phyloP scores from a whole-genome alignment of 73 alveolate species.

The Stentor coeruleus region DNA sequence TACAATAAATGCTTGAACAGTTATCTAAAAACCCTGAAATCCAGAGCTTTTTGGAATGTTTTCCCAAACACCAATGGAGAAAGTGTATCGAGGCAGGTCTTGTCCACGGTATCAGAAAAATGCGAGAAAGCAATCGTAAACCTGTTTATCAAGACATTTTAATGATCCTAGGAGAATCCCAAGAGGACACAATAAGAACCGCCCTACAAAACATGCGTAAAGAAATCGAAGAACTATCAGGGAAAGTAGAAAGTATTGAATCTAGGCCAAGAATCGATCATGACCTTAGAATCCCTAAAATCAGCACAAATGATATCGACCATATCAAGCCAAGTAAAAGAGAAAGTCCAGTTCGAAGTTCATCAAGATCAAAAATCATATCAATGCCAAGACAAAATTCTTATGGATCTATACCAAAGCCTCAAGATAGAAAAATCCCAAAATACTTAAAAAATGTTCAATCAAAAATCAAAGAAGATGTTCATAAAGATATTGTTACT shows the following conservation, averaged over 20 bases:
- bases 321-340: constrained; percentile 4
- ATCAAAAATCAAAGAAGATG: neutral
- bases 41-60: neutral
- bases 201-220: constrained; percentile 17
- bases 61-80: constrained; percentile 24
- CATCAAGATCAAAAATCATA: neutral
- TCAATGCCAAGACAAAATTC: neutral
- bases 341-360: constrained; percentile 18
- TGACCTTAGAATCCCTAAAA: constrained; percentile 3
- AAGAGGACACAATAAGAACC: neutral
- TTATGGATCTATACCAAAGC: neutral
- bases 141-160: neutral
- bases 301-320: neutral
- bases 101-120: neutral
- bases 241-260: neutral
- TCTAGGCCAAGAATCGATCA: neutral
- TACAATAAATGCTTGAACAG: constrained; percentile 22
- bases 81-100: constrained; percentile 14
- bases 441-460: neutral
- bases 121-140: neutral
- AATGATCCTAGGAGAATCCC: neutral
- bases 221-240: constrained; percentile 15
- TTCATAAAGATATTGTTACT: neutral
- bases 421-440: constrained; percentile 6
- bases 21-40: constrained; percentile 17